Base-by-base conservation (phyloP, 352 stramenopile species). In the Thalassiosira ordinaria region DNA sequence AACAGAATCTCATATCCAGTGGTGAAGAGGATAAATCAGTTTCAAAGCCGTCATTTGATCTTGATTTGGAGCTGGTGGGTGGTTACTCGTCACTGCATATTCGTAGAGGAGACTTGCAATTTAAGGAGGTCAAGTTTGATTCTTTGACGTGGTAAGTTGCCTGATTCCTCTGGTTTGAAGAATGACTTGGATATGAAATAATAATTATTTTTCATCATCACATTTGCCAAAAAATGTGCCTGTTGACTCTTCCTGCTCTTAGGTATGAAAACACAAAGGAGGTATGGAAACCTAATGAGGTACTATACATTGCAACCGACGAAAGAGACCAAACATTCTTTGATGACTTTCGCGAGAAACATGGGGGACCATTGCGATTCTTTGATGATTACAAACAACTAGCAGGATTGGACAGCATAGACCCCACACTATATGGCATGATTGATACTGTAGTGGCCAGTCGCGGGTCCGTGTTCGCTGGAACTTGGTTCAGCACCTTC, bases 401-500 rank as follows among this genome's bases (percentile, higher is more conserved):
- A 14, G 82, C 80, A 0, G 85, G 71, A 4, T 47, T 91, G n/a
- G 80, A 78, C 56, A 49, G 70, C 29, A 67, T 95, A 61, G 91
- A 93, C 11, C 76, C 83, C 14, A 95, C 88, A 7, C 90, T 86
- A 65, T 90, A 93, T 52, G 85, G 86, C 35, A 87, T 92, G 84
- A 74, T 95, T 26, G 92, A 93, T 59, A 93, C 89, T 8, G 70
- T 92, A 47, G 75, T 92, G 33, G 75, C 84, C 44, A 84, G 74
- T 73, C 77, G 86, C 46, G 86, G 86, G 24, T 46, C 70, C 18
- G 72, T 78, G 14, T 92, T 90, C 78, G 83, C 78, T 0, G 86
- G 86, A 56, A 95, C 91, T 6, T 96, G 90, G 88, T 94, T 94
- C 62, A 92, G 80, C 29, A 96, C 92, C 0, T 96, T 96, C 62